Base-by-base conservation (phyloP, 345 rosid species). In the Citrus cavaleriei region DNA sequence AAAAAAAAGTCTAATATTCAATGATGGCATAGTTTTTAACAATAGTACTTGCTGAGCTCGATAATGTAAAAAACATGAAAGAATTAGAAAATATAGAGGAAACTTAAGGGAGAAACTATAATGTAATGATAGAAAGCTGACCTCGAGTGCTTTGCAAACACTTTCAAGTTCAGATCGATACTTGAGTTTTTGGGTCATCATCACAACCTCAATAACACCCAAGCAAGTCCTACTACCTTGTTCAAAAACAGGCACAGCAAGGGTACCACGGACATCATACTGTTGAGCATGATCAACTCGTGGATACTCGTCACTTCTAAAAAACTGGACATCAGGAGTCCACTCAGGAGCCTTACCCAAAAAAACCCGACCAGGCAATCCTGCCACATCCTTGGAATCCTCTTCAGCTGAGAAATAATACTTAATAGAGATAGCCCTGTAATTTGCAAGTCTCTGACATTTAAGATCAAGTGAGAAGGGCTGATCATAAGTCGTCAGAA, bases 251-350 rank as follows among this genome's bases (percentile, higher is more conserved):
- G 99, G 99, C 80, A 95, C 89, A 4, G 99, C 99, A 66, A 93
- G 85, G 3, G 96, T 89, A 57, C 99, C 99, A 21, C 95, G 87
- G 10, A 95, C 95, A 82, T 87, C 95, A 6, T 83, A 86, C 77
- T 80, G 84, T 77, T 90, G 96, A 57, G 99, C 99, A 64, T 95
- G 88, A 68, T 66, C 79, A n/a, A 93, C 87, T 73, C 98, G 86
- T 1, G 83, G 89, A 84, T 93, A 95, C 79, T 95, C 99, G 14
- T 95, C 98, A 18, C 93, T 91, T 85, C 80, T 88, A 76, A 93
- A 93, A 83, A 92, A 95, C 42, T 93, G 87, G 78, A 92, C 98
- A 88, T 95, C 98, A 35, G 98, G 99, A 64, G 96, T 93, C 97
- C 98, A 95, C 85, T 95, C 99, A 46, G 98, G 98, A 77, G 91